phyloP scores from a whole-genome alignment of 1,284 basidiomycete genomes.

The Ustilago tritici region DNA sequence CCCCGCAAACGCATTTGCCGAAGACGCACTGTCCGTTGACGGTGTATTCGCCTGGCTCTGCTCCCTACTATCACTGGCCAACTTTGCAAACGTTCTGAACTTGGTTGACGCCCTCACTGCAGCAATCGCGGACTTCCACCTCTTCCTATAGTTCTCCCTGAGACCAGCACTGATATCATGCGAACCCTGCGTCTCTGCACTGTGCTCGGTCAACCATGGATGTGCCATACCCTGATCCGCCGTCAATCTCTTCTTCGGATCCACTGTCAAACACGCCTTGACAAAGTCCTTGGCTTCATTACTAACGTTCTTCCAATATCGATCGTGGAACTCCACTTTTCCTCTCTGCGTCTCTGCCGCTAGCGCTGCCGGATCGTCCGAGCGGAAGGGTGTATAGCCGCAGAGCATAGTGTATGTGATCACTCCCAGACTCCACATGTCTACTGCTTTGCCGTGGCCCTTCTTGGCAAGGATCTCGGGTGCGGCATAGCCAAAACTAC shows the following conservation, averaged over 20 bases:
- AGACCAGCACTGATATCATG: slow-evolving; percentile 66
- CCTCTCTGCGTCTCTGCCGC: slow-evolving; percentile 84
- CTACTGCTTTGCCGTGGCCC: slow-evolving; percentile 91
- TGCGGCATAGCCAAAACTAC: slow-evolving; percentile 92
- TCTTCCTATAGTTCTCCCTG: slow-evolving; percentile 67
- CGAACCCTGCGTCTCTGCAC: slow-evolving; percentile 37
- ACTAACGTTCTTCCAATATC: slow-evolving; percentile 92
- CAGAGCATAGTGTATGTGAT: slow-evolving; percentile 80
- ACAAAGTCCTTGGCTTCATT: slow-evolving; percentile 85
- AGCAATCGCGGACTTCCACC: slow-evolving; percentile 68
- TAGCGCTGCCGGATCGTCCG: slow-evolving; percentile 81
- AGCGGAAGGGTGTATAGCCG: slow-evolving; percentile 80
- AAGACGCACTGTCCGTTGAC: background rate
- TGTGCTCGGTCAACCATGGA: slow-evolving; percentile 69
- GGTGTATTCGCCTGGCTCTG: slow-evolving; percentile 15
- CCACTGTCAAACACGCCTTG: slow-evolving; percentile 78
- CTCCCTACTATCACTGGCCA: slow-evolving; percentile 36
- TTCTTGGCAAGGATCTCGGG: slow-evolving; percentile 83
- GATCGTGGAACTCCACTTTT: slow-evolving; percentile 83
- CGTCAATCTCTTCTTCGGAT: slow-evolving; percentile 80
- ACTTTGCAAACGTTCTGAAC: slow-evolving; percentile 60
- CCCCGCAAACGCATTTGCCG: slow-evolving; percentile 9
- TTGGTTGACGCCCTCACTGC: slow-evolving; percentile 67
- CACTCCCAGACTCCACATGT: slow-evolving; percentile 92
- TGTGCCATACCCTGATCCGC: slow-evolving; percentile 80